These are phyloP conservation scores for Astragalus membranaceus DNA, from an alignment of 306 rosid species.

Conservation along the genomic window DNA sequence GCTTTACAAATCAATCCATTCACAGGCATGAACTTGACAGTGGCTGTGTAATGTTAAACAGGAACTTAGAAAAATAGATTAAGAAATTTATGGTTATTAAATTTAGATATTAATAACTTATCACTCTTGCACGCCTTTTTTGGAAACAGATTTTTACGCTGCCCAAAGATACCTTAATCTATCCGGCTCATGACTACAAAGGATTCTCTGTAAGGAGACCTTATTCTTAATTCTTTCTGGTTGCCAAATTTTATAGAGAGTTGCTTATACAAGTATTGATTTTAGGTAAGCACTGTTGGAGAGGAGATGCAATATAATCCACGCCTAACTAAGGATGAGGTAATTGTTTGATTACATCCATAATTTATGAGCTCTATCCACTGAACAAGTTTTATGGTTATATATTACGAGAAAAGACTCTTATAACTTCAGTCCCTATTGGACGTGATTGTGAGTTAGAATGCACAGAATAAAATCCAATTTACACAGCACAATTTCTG, in stretches of 20 bases:
- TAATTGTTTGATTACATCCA: conserved; percentile 21
- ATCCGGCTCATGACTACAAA: conserved; percentile 93
- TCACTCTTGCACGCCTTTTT: conserved; percentile 1
- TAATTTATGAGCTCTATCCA: background rate
- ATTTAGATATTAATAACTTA: background rate
- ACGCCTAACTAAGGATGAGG: conserved; percentile 78
- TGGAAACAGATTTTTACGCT: conserved; percentile 65
- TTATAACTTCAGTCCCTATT: background rate
- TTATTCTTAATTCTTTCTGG: background rate
- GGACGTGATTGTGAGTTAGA: background rate
- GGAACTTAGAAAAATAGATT: background rate
- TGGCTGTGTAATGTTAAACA: background rate
- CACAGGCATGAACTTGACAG: conserved; percentile 63
- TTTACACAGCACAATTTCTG: background rate
- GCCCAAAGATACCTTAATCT: conserved; percentile 68
- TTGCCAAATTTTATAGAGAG: background rate
- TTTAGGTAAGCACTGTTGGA: conserved; percentile 80
- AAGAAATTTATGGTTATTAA: background rate
- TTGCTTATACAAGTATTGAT: conserved; percentile 26
- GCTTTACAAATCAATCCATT: conserved; percentile 82
- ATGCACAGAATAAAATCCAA: background rate
- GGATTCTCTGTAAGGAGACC: conserved; percentile 67
- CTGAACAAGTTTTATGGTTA: background rate
- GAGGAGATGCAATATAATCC: conserved; percentile 79
- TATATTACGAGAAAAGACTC: background rate